phyloP scores from a whole-genome alignment of 2,329 filamentous ascomycete species.

The Botrytis porri region DNA sequence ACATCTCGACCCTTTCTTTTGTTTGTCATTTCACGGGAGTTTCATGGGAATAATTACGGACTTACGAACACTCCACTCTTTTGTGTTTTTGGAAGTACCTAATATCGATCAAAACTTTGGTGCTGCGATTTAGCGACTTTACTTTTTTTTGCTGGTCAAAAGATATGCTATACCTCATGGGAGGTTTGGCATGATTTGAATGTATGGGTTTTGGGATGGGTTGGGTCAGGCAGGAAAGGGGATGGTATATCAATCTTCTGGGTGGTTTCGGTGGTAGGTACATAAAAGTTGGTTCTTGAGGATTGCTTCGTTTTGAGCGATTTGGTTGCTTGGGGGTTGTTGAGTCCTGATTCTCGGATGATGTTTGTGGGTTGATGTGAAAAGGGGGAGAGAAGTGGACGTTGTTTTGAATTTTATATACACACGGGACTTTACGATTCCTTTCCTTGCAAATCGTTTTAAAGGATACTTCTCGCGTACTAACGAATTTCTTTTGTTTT shows the following conservation, averaged over 20 bases:
- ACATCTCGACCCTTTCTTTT: slow-evolving; percentile 6
- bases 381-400: neutral
- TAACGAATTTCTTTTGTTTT: slow-evolving; percentile 12
- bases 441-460: neutral
- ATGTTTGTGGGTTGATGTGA: neutral
- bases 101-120: slow-evolving; percentile 11
- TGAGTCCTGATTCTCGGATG: neutral
- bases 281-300: slow-evolving; percentile 13
- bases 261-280: slow-evolving; percentile 5
- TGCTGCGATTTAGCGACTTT: slow-evolving; percentile 18
- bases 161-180: slow-evolving; percentile 13
- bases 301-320: slow-evolving; percentile 1
- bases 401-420: slow-evolving; percentile 5
- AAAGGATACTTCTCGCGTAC: neutral
- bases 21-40: neutral
- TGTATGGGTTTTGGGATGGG: neutral
- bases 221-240: neutral
- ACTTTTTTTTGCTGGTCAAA: neutral
- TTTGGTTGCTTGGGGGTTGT: neutral
- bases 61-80: slow-evolving; percentile 21
- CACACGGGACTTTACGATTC: neutral
- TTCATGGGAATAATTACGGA: neutral
- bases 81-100: slow-evolving; percentile 19
- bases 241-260: neutral
- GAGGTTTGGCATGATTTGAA: slow-evolving; percentile 16